These are phyloP conservation scores for Catharanthus roseus DNA, from an alignment of 257 asterid genomes.

Conservation along the genomic window DNA sequence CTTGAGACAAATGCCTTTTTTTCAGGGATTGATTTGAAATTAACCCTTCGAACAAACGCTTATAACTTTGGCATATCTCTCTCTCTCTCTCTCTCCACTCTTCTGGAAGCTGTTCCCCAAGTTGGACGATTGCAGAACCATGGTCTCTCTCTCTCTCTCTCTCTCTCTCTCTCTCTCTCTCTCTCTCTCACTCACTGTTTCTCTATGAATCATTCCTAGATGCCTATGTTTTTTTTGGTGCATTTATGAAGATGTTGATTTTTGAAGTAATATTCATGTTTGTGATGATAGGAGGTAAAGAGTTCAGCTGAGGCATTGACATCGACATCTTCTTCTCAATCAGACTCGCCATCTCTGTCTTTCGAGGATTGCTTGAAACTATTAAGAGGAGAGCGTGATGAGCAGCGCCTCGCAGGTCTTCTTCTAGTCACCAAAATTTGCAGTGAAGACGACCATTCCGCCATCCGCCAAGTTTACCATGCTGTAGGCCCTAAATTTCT, in stretches of 20 bases:
- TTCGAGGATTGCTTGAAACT: conserved; percentile 59
- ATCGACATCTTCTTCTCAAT: background rate
- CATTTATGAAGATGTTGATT: background rate
- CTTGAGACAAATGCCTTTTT: too few species aligned
- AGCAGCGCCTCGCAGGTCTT: conserved; percentile 81
- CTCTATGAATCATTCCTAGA: background rate
- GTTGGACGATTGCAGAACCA: background rate
- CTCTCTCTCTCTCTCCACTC: conserved; percentile 5
- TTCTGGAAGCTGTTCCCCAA: background rate
- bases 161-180: too few species aligned
- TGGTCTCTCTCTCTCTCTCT: background rate
- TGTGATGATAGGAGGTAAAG: background rate
- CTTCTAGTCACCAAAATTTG: conserved; percentile 66
- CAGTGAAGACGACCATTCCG: conserved; percentile 54
- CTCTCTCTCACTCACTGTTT: background rate
- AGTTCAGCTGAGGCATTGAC: background rate
- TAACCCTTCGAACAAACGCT: too few species aligned
- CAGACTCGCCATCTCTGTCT: background rate
- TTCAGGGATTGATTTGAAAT: too few species aligned
- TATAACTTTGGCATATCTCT: too few species aligned
- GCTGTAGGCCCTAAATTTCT: conserved; percentile 71
- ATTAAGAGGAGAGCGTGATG: conserved; percentile 63
- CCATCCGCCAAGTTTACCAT: conserved; percentile 53
- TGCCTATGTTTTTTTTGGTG: too few species aligned
- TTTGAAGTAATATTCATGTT: background rate